Conservation (phyloP, 768 basidiomycete species). For the Porpolomopsis calyptriformis region DNA sequence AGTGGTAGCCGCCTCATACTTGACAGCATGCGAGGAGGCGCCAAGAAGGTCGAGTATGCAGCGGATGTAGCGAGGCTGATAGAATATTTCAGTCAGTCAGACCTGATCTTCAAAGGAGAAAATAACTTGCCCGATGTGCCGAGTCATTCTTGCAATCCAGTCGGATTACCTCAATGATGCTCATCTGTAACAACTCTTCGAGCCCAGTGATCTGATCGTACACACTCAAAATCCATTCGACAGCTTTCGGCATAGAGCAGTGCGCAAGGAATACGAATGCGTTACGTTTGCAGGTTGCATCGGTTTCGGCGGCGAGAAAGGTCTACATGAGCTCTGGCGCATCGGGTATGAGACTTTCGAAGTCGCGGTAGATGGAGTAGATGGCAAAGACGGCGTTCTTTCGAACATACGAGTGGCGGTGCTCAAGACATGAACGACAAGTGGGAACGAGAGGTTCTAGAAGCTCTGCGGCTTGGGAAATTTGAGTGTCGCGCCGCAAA, state of each 20-base stretch:
- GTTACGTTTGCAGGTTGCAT: constrained; percentile 94
- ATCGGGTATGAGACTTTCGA: constrained; percentile 91
- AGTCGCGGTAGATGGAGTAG: constrained; percentile 88
- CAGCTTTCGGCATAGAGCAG: constrained; percentile 80
- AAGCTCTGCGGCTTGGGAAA: constrained; percentile 83
- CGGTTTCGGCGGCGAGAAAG: constrained; percentile 91
- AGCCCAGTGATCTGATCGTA: constrained; percentile 73
- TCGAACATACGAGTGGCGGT: constrained; percentile 94
- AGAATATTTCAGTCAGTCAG: background rate
- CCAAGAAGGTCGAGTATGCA: constrained; percentile 88
- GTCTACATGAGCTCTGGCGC: constrained; percentile 93
- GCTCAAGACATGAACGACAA: constrained; percentile 88
- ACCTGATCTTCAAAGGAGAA: background rate
- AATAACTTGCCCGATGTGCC: constrained; percentile 56
- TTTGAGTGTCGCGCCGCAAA: constrained; percentile 94
- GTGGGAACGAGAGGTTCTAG: constrained; percentile 94
- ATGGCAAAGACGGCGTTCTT: constrained; percentile 98
- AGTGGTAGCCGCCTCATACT: constrained; percentile 95
- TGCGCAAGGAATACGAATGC: constrained; percentile 91
- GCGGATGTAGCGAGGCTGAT: constrained; percentile 84
- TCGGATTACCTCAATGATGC: constrained; percentile 86
- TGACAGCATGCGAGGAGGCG: constrained; percentile 84
- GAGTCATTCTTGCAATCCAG: constrained; percentile 83
- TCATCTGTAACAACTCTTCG: constrained; percentile 93
- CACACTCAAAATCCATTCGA: constrained; percentile 79